Evolutionary conservation across 495 filamentous ascomycete species (phyloP).

Genomic region (Lasiosphaeria miniovina): DNA sequence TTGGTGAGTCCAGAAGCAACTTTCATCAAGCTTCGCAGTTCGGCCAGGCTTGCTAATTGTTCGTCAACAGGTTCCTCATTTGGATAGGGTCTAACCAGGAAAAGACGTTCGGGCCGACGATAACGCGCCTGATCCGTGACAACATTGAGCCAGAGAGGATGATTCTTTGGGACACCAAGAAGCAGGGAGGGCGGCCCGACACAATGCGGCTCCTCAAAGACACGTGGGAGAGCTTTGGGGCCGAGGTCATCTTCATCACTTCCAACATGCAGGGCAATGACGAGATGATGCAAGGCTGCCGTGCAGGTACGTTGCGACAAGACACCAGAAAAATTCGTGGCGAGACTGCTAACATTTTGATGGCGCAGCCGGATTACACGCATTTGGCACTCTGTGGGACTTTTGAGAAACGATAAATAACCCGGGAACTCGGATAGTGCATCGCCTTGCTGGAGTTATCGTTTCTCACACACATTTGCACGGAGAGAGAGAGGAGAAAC

Average conservation of each 20-base stretch:
- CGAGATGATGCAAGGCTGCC: conserved; percentile 47
- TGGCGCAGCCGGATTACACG: conserved; percentile 34
- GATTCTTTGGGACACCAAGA: conserved; percentile 49
- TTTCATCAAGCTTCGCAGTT: conserved; percentile 5
- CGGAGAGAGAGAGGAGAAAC: no score
- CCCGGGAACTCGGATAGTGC: conserved; percentile 19
- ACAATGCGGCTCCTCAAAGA: conserved; percentile 41
- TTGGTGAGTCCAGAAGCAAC: conserved; percentile 26
- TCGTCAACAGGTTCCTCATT: conserved; percentile 37
- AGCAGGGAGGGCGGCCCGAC: conserved; percentile 43
- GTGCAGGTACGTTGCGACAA: conserved; percentile 28
- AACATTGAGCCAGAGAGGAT: conserved; percentile 45
- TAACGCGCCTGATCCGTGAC: conserved; percentile 38
- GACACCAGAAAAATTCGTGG: not conserved
- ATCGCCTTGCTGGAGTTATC: conserved; percentile 7
- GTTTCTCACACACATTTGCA: no score
- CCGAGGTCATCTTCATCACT: conserved; percentile 49
- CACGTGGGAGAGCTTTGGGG: conserved; percentile 41
- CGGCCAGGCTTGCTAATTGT: not conserved
- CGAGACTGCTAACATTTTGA: conserved; percentile 19
- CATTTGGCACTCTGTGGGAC: conserved; percentile 47
- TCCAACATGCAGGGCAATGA: conserved; percentile 45
- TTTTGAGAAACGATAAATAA: conserved; percentile 25
- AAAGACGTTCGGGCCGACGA: conserved; percentile 44
- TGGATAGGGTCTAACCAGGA: conserved; percentile 48